Conservation (phyloP, 1,139 yeast species). For the Suhomyces maxii region DNA sequence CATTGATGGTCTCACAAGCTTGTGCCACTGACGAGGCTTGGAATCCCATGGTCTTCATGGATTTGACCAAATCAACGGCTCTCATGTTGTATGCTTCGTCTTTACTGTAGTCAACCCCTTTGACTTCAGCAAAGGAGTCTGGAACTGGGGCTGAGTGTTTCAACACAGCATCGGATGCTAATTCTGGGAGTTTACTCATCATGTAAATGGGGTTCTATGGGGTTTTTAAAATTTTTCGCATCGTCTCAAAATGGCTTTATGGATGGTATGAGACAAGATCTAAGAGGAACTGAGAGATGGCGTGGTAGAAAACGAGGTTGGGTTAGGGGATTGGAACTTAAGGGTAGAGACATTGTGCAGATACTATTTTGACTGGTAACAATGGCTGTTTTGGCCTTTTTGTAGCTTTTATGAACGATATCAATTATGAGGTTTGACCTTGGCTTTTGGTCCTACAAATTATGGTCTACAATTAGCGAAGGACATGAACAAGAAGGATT, state of each 20-base stretch:
- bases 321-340: no score
- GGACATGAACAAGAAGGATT: no score
- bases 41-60: constrained; percentile 97
- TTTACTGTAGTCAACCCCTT: constrained; percentile 85
- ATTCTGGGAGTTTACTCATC: constrained; percentile 46
- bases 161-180: constrained; percentile 86
- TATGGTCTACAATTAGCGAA: no score
- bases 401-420: no score
- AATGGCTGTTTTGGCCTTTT: no score
- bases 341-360: no score
- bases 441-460: no score
- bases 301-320: no score
- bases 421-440: no score
- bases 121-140: constrained; percentile 69
- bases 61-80: constrained; percentile 72
- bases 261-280: neutral
- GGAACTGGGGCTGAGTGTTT: constrained; percentile 87
- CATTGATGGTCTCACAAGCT: constrained; percentile 88
- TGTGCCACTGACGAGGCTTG: constrained; percentile 85
- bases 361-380: no score
- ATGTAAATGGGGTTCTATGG: neutral
- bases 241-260: neutral
- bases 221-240: constrained; percentile 5
- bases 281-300: no score
- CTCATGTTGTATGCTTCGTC: constrained; percentile 66